phyloP scores from a whole-genome alignment of 345 rosid genomes.

The Eucalyptus pauciflora region DNA sequence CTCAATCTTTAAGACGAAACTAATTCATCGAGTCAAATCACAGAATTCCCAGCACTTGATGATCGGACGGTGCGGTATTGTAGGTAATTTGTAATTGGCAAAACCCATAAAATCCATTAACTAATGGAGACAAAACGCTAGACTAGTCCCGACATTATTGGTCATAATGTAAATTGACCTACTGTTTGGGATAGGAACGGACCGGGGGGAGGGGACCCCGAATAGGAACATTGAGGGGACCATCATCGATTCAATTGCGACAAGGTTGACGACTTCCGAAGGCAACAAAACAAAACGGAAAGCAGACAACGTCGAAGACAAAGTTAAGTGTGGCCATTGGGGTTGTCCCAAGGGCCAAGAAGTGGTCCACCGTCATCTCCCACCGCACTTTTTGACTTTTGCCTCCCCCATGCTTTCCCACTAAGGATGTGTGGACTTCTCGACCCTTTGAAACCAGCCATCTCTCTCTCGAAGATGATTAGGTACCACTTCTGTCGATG shows the following conservation, averaged over 20 bases:
- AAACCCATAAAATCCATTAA: neutral
- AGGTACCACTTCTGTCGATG: neutral
- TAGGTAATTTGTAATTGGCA: neutral
- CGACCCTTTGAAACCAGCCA: neutral
- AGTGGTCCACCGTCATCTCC: neutral
- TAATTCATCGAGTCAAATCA: neutral
- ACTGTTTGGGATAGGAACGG: neutral
- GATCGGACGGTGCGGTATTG: neutral
- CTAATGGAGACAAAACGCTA: neutral
- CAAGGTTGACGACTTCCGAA: neutral
- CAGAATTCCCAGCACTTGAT: neutral
- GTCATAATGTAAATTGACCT: neutral
- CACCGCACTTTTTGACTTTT: conserved; percentile 40
- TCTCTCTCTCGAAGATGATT: neutral
- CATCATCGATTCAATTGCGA: neutral
- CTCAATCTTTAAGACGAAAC: neutral
- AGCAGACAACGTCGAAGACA: neutral
- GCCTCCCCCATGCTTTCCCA: neutral
- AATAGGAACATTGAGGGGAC: neutral
- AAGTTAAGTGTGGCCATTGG: neutral
- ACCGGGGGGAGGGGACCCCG: neutral
- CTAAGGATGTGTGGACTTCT: neutral
- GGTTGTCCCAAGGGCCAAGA: neutral
- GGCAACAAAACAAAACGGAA: neutral
- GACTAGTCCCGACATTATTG: neutral